Percentiles rank a stretch among this genome's conserved stretches.
Evolutionary conservation across 2,329 filamentous ascomycete genomes (phyloP).

Genomic region (Ramularia endophylla): DNA sequence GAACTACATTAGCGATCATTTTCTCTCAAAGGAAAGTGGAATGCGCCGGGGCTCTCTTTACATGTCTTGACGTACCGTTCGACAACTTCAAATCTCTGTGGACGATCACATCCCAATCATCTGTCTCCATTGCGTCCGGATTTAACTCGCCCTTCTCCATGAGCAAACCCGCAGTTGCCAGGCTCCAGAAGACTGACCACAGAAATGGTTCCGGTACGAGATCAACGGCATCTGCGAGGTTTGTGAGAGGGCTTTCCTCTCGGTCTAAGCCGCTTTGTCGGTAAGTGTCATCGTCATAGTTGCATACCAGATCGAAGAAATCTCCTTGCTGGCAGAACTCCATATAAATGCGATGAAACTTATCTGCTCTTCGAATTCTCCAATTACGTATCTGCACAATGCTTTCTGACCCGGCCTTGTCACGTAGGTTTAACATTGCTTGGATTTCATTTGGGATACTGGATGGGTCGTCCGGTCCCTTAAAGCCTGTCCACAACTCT

Average conservation of each 20-base stretch:
- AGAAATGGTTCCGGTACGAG: background rate
- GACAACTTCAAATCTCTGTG: slow-evolving; percentile 1
- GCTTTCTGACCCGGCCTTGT: background rate
- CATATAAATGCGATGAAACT: slow-evolving; percentile 5
- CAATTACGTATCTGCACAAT: slow-evolving; percentile 5
- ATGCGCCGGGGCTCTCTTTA: too few relatives aligned
- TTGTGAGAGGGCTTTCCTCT: too few relatives aligned
- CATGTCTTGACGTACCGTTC: background rate
- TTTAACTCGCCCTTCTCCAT: background rate
- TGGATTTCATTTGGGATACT: slow-evolving; percentile 1
- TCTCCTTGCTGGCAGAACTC: slow-evolving; percentile 3
- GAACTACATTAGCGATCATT: too few relatives aligned
- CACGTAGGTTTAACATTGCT: slow-evolving; percentile 3
- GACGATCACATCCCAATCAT: background rate
- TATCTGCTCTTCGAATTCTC: background rate
- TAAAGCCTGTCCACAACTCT: background rate
- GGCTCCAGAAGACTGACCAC: background rate
- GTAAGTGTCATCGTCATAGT: background rate
- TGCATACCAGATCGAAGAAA: background rate
- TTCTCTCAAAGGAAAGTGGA: too few relatives aligned
- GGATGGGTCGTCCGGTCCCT: background rate
- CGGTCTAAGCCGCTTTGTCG: too few relatives aligned
- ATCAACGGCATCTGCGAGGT: background rate
- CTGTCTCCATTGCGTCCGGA: background rate
- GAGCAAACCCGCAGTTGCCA: background rate